Percentiles rank a stretch among this genome's conserved stretches.
phyloP scores from a whole-genome alignment of 2,329 filamentous ascomycete species.

The Colletotrichum sojae region DNA sequence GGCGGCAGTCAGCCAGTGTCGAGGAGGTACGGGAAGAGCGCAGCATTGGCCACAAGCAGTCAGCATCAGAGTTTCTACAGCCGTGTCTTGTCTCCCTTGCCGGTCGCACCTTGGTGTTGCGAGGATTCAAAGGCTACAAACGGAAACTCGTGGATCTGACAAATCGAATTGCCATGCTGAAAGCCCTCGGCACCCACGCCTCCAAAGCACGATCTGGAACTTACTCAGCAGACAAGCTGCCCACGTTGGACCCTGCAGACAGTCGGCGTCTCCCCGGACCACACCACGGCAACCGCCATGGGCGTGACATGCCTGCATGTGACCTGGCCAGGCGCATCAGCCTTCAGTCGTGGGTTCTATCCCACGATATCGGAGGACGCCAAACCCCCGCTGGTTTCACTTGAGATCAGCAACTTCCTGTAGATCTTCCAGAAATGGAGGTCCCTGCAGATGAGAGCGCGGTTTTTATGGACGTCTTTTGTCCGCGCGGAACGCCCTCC shows the following conservation, averaged over 20 bases:
- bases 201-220: slow-evolving; percentile 44
- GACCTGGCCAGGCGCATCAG: slow-evolving; percentile 72
- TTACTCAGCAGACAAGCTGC: slow-evolving; percentile 21
- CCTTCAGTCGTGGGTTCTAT: slow-evolving; percentile 59
- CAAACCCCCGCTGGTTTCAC: slow-evolving; percentile 56
- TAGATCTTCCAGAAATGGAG: slow-evolving; percentile 50
- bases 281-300: slow-evolving; percentile 56
- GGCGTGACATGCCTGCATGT: slow-evolving; percentile 63
- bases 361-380: slow-evolving; percentile 63
- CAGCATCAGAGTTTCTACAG: slow-evolving; percentile 49
- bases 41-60: slow-evolving; percentile 64
- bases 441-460: slow-evolving; percentile 70
- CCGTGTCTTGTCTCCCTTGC: slow-evolving; percentile 25
- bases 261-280: slow-evolving; percentile 57
- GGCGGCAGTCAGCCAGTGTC: slow-evolving; percentile 23
- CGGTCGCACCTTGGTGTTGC: slow-evolving; percentile 45
- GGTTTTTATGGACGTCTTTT: slow-evolving; percentile 98
- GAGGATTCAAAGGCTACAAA: slow-evolving; percentile 59
- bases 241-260: slow-evolving; percentile 42
- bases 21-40: slow-evolving; percentile 58
- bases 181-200: slow-evolving; percentile 60
- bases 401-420: slow-evolving; percentile 61
- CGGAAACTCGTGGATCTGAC: slow-evolving; percentile 59
- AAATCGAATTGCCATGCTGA: slow-evolving; percentile 55
- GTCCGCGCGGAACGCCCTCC: slow-evolving; percentile 83